phyloP scores from a whole-genome alignment of 2,329 filamentous ascomycete species.

The Ophiosphaerella herpotricha region DNA sequence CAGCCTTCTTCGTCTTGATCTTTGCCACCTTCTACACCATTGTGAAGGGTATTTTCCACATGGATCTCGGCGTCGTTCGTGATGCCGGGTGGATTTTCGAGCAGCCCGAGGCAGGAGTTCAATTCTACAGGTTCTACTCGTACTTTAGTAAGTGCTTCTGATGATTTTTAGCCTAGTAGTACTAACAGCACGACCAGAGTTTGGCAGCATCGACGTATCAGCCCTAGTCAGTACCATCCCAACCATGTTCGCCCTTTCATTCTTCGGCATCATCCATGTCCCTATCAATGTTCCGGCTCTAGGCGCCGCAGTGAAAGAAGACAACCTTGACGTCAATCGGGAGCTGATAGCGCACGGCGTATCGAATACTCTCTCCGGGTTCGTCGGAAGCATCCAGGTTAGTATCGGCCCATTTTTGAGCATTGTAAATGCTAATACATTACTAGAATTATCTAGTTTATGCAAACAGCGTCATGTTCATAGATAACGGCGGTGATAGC shows the following conservation, averaged over 20 bases:
- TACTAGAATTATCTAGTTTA: slow-evolving; percentile 91
- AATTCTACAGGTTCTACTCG: slow-evolving; percentile 98
- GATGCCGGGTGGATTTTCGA: slow-evolving; percentile 88
- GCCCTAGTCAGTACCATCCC: slow-evolving; percentile 84
- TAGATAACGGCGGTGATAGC: slow-evolving; percentile 86
- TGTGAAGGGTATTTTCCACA: slow-evolving; percentile 68
- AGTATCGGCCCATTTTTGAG: neutral
- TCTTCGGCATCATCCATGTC: slow-evolving; percentile 95
- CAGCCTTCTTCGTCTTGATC: slow-evolving; percentile 81
- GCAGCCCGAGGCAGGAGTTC: slow-evolving; percentile 79
- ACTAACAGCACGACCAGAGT: slow-evolving; percentile 59
- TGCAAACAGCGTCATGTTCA: slow-evolving; percentile 96
- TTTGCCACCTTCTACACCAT: slow-evolving; percentile 78
- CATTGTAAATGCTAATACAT: slow-evolving; percentile 22
- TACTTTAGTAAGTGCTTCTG: slow-evolving; percentile 74
- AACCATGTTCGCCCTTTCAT: slow-evolving; percentile 94
- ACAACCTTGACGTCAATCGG: slow-evolving; percentile 87
- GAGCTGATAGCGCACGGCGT: slow-evolving; percentile 92
- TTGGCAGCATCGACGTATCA: slow-evolving; percentile 78
- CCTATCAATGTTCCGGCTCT: slow-evolving; percentile 97
- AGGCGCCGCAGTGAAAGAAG: slow-evolving; percentile 86
- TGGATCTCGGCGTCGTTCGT: slow-evolving; percentile 71
- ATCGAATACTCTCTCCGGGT: slow-evolving; percentile 88
- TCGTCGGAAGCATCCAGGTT: slow-evolving; percentile 79
- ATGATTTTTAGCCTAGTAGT: neutral